Base-by-base conservation (phyloP, 1,284 basidiomycete species). In the Sanguinoderma infundibulare region DNA sequence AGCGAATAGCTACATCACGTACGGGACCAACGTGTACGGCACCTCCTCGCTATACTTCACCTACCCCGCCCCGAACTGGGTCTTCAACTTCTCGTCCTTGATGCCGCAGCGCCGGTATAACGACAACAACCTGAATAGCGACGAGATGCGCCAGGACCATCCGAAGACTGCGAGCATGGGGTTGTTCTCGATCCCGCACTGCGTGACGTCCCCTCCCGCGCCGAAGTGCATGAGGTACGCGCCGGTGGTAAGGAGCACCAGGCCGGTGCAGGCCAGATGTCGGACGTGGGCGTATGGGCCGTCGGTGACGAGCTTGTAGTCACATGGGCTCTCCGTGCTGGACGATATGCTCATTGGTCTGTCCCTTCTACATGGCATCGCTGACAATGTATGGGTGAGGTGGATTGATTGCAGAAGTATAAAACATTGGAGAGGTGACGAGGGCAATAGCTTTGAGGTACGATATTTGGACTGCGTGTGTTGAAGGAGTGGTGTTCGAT, bases 161-260 rank as follows among this genome's bases (percentile, higher is more conserved):
- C 46, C 46, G 14, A 47, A 15, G 28, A 47, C 5, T 3, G 46
- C 46, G 5, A 47, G 46, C 46, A 26, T 26, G 26, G 46, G 46
- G 17, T 9, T 47, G 15, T 26, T 15, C 46, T 47, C 46, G 28
- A 47, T 30, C 26, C 46, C 46, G 28, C 46, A 47, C 28, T 5
- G 15, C 12, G 46, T 2, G 26, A 47, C 46, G 28, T 47, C 28
- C 22, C 46, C 46, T 14, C 46, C 46, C 15, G 24, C 14, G 28
- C 46, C 46, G 46, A 47, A 47, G 28, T 47, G 28, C 46, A 30
- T 47, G 28, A 47, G 28, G 46, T 47, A 47, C 28, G 46, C 46
- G 15, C 46, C 46, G 17, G 28, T 47, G 46, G 83, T 74, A 49
- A 84, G 75, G 36, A 65, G 59, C 34, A 61, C 53, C 15, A 63